A percentile compares a stretch with the other conserved stretches of the same genome.
Evolutionary conservation across 306 rosid species (phyloP).

Genomic region (Dryas drummondii): DNA sequence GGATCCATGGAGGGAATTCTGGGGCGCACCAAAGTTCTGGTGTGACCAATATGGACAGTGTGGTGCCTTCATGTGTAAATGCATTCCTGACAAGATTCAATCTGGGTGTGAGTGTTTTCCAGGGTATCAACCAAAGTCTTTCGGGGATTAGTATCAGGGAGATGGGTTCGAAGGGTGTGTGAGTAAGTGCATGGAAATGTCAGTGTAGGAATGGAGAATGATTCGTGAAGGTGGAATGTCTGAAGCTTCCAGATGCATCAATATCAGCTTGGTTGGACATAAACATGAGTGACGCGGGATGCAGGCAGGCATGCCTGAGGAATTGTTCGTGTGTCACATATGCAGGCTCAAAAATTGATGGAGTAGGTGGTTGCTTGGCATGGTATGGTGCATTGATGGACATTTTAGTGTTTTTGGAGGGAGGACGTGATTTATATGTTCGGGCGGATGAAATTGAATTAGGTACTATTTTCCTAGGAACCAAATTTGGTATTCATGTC

Average conservation of each 20-base stretch:
- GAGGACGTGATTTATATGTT: constrained; percentile 42
- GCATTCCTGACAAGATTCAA: too few relatives aligned
- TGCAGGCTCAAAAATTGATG: constrained; percentile 24
- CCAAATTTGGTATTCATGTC: too few relatives aligned
- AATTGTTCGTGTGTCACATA: constrained; percentile 57
- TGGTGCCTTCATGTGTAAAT: too few relatives aligned
- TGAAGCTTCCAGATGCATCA: constrained; percentile 48
- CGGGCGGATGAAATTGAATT: constrained; percentile 36
- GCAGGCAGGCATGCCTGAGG: constrained; percentile 40
- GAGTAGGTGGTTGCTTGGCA: constrained; percentile 37
- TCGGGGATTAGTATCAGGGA: constrained; percentile 33
- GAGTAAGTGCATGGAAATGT: constrained; percentile 22
- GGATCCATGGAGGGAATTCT: too few relatives aligned
- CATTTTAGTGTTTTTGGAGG: constrained; percentile 24
- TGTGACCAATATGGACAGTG: too few relatives aligned
- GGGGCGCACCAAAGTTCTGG: too few relatives aligned
- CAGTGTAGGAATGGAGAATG: constrained; percentile 51
- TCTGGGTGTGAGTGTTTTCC: too few relatives aligned
- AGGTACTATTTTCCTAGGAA: constrained; percentile 10
- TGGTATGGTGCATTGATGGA: constrained; percentile 53
- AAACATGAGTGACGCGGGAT: constrained; percentile 24
- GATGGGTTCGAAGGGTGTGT: constrained; percentile 52
- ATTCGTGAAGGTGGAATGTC: constrained; percentile 31
- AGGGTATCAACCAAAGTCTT: constrained; percentile 46
- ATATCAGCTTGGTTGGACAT: constrained; percentile 18